These are phyloP conservation scores for Pseudonitzschia multiseries DNA, from an alignment of 108 stramenopile species.

Conservation along the genomic window DNA sequence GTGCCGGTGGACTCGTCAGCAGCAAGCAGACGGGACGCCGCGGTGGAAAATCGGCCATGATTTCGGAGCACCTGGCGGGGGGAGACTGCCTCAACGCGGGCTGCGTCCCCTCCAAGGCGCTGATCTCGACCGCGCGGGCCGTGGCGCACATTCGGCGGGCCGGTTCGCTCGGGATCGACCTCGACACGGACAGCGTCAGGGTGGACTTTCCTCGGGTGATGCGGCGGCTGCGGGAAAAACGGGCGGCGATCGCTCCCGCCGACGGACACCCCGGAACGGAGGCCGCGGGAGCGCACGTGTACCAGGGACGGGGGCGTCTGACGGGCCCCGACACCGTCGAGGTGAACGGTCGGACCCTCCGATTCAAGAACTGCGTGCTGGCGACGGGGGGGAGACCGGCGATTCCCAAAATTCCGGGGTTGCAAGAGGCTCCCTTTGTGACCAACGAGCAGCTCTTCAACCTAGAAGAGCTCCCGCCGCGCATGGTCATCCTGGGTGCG, in stretches of 20 bases:
- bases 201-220: slow-evolving; percentile 88
- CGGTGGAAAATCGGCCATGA: slow-evolving; percentile 78
- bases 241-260: slow-evolving; percentile 75
- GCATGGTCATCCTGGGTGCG: slow-evolving; percentile 90
- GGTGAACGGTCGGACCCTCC: slow-evolving; percentile 62
- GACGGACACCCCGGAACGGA: slow-evolving; percentile 81
- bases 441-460: slow-evolving; percentile 94
- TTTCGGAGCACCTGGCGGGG: slow-evolving; percentile 76
- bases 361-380: slow-evolving; percentile 84
- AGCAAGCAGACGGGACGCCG: slow-evolving; percentile 67
- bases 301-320: slow-evolving; percentile 70
- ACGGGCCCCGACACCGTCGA: slow-evolving; percentile 66
- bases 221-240: slow-evolving; percentile 62
- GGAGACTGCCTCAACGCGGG: slow-evolving; percentile 91
- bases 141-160: slow-evolving; percentile 65
- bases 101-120: slow-evolving; percentile 94
- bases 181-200: slow-evolving; percentile 46
- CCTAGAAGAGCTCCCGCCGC: slow-evolving; percentile 78
- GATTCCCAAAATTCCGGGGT: slow-evolving; percentile 68
- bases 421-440: slow-evolving; percentile 80
- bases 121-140: slow-evolving; percentile 77
- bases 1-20: slow-evolving; percentile 82
- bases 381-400: slow-evolving; percentile 89
- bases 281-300: slow-evolving; percentile 66
- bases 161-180: slow-evolving; percentile 79